Conservation (phyloP, 805 yeast species). For the Wickerhamiella dianesei region DNA sequence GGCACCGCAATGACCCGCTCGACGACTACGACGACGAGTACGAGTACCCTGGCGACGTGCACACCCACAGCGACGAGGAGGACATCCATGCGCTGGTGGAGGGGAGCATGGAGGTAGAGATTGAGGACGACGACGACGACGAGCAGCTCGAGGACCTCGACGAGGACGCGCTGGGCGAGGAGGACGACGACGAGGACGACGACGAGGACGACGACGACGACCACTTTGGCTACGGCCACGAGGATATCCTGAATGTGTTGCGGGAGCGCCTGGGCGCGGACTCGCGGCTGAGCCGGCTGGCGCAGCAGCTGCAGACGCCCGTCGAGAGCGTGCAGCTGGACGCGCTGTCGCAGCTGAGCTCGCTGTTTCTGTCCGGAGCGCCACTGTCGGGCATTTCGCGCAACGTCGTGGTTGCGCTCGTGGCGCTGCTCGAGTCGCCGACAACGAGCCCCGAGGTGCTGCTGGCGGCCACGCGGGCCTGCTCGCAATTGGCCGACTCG, state of each 20-base stretch:
- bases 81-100: neutral
- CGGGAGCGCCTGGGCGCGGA: neutral
- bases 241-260: slow-evolving; percentile 2
- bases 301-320: slow-evolving; percentile 17
- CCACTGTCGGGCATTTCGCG: slow-evolving; percentile 22
- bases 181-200: slow-evolving; percentile 13
- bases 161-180: slow-evolving; percentile 9
- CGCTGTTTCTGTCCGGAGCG: slow-evolving; percentile 20
- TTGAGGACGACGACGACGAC: slow-evolving; percentile 6
- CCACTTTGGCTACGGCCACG: slow-evolving; percentile 10
- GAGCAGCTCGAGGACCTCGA: slow-evolving; percentile 3
- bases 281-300: slow-evolving; percentile 5
- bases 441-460: slow-evolving; percentile 59
- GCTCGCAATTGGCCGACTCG: slow-evolving; percentile 68
- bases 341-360: slow-evolving; percentile 25
- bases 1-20: neutral
- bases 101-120: neutral
- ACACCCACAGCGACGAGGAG: neutral
- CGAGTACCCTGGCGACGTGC: neutral
- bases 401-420: slow-evolving; percentile 38
- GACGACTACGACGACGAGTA: neutral
- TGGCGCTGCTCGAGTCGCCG: slow-evolving; percentile 46
- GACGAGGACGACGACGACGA: slow-evolving; percentile 13
- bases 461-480: slow-evolving; percentile 68
- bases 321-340: slow-evolving; percentile 16